Conservation (phyloP, 1,284 basidiomycete genomes). For the Lentinus polychrous region DNA sequence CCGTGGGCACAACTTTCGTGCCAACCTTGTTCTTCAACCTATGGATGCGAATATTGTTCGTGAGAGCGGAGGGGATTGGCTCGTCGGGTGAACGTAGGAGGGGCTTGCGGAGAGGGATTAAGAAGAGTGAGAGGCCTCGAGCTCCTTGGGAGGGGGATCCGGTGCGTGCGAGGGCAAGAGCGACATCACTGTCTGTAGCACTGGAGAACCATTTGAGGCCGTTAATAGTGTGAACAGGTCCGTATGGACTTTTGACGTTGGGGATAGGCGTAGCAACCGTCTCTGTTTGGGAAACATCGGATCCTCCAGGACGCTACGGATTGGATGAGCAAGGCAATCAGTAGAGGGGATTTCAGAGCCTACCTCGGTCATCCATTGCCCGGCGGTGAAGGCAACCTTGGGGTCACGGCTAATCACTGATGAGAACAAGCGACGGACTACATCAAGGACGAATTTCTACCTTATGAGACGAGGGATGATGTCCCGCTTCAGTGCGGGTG, state of each 20-base stretch:
- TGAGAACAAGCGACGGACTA: background rate
- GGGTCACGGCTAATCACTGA: slow-evolving; percentile 50
- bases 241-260: slow-evolving; percentile 29
- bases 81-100: slow-evolving; percentile 34
- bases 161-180: slow-evolving; percentile 69
- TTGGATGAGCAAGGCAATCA: background rate
- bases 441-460: slow-evolving; percentile 25
- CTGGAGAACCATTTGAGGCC: slow-evolving; percentile 85
- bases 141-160: slow-evolving; percentile 46
- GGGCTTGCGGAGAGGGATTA: slow-evolving; percentile 56
- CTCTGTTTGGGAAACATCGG: slow-evolving; percentile 72
- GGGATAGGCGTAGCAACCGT: slow-evolving; percentile 45
- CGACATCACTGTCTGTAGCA: slow-evolving; percentile 70
- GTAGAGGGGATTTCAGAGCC: too few relatives aligned
- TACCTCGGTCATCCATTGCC: slow-evolving; percentile 84
- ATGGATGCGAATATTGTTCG: slow-evolving; percentile 69
- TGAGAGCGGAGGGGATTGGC: slow-evolving; percentile 38
- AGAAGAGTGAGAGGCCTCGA: slow-evolving; percentile 63
- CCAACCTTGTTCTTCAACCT: slow-evolving; percentile 78
- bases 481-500: slow-evolving; percentile 48
- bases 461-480: slow-evolving; percentile 54
- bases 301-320: slow-evolving; percentile 62
- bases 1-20: slow-evolving; percentile 71
- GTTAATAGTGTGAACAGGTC: slow-evolving; percentile 50
- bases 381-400: slow-evolving; percentile 57